phyloP scores from a whole-genome alignment of 202 grass and related monocot genomes.

The Panicum hallii region DNA sequence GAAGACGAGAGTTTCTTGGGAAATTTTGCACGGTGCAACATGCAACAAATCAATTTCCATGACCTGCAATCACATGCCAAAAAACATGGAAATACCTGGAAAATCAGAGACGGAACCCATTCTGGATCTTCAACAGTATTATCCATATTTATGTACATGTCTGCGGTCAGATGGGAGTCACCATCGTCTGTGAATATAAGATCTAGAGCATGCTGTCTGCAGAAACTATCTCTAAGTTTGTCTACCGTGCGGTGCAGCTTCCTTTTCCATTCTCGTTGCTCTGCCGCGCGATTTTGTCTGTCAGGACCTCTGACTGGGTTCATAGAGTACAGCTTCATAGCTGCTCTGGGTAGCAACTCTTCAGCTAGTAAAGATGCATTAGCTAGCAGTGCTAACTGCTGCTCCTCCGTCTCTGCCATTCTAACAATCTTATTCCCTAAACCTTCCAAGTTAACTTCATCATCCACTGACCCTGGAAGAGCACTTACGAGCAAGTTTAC shows the following conservation, averaged over 20 bases:
- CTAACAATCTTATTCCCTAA: slow-evolving; percentile 81
- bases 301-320: slow-evolving; percentile 62
- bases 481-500: slow-evolving; percentile 85
- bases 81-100: slow-evolving; percentile 65
- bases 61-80: not conserved
- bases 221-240: slow-evolving; percentile 87
- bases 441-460: slow-evolving; percentile 78
- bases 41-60: slow-evolving; percentile 3
- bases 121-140: slow-evolving; percentile 65
- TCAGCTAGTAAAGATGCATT: slow-evolving; percentile 96
- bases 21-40: not conserved
- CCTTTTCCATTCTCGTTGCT: slow-evolving; percentile 93
- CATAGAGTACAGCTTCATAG: slow-evolving; percentile 68
- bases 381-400: slow-evolving; percentile 85
- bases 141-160: slow-evolving; percentile 94
- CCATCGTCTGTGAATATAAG: slow-evolving; percentile 98
- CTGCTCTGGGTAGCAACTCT: slow-evolving; percentile 92
- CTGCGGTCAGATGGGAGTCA: slow-evolving; percentile 70
- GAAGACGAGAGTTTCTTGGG: not conserved
- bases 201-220: slow-evolving; percentile 85
- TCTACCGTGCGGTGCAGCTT: slow-evolving; percentile 79
- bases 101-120: slow-evolving; percentile 81
- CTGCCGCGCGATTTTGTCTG: slow-evolving; percentile 57
- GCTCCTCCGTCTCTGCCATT: slow-evolving; percentile 81
- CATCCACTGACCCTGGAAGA: slow-evolving; percentile 80